Evolutionary conservation across 2,329 filamentous ascomycete species (phyloP).

Genomic region (Ceratocystis cacaofunesta): DNA sequence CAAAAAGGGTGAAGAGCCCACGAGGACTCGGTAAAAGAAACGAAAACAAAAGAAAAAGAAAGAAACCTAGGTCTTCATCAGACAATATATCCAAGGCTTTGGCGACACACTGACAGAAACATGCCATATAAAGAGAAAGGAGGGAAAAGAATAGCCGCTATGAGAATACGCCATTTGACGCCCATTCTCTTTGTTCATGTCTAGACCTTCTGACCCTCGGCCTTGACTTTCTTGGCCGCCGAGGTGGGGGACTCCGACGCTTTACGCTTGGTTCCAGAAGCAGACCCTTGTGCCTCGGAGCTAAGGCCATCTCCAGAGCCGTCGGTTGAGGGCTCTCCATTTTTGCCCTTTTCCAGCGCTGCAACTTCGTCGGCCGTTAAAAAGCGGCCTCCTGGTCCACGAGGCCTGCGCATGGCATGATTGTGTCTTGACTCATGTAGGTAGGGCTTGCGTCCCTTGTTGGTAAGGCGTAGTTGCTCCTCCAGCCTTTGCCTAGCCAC

Average conservation of each 20-base stretch:
- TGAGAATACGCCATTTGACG: not conserved
- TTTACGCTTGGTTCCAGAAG: slow-evolving; percentile 43
- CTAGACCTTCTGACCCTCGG: slow-evolving; percentile 27
- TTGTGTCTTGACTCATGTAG: slow-evolving; percentile 95
- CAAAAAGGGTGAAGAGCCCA: not conserved
- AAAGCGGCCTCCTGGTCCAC: slow-evolving; percentile 88
- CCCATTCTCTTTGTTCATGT: slow-evolving; percentile 18
- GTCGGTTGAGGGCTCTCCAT: slow-evolving; percentile 21
- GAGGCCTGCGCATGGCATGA: slow-evolving; percentile 88
- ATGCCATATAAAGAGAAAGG: not conserved
- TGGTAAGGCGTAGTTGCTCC: slow-evolving; percentile 79
- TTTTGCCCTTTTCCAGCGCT: slow-evolving; percentile 28
- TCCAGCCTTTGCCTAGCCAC: slow-evolving; percentile 88
- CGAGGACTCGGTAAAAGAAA: slow-evolving; percentile 5
- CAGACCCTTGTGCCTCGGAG: slow-evolving; percentile 19
- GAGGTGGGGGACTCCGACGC: slow-evolving; percentile 35
- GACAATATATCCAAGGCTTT: not conserved
- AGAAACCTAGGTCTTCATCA: slow-evolving; percentile 15
- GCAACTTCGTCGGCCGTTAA: slow-evolving; percentile 92
- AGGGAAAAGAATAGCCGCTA: not conserved
- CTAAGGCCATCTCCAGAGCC: slow-evolving; percentile 20
- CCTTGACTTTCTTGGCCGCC: slow-evolving; percentile 42
- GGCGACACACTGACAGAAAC: not conserved
- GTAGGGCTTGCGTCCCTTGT: slow-evolving; percentile 91
- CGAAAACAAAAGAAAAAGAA: slow-evolving; percentile 15